Base-by-base conservation (phyloP, 768 basidiomycete species). In the Rhodocollybia butyracea region DNA sequence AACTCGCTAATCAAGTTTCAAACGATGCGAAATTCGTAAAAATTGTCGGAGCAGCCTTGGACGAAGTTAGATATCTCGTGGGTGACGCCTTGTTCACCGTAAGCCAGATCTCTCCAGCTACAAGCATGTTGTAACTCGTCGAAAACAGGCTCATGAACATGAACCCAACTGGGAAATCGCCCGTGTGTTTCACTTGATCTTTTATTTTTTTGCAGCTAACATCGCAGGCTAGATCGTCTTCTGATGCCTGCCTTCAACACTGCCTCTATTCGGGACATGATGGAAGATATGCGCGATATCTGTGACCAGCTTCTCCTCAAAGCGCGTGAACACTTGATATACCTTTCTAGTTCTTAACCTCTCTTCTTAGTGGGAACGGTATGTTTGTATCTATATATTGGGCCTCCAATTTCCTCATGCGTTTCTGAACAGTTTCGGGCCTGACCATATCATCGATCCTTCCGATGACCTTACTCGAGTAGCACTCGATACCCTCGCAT, bases 131-230 rank as follows among this genome's bases (percentile, higher is more conserved):
- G 57, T 41, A 42, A 46, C 31, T 19, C 30, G 38, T 26, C 38
- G 15, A 51, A 36, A 30, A 12, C 43, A 73, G 66, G 77, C 78
- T 0, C 65, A 72, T 39, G 60, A 66, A 15, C 68, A 70, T 13
- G 79, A 81, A 57, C 69, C 71, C 17, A 78, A 76, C 61, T 81
- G 78, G 77, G 73, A 64, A 17, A 64, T 76, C 46, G 76, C 75
- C 13, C 77, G 76, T 77, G 62, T 40, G 74, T 57, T 17, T 36
- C 5, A 6, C 17, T 38, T n/a, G 5, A 26, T 27, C 27, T 5
- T 34, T 52, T 24, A 21, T 48, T 22, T 19, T 45, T 15, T 31
- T 3, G 27, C 46, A 11, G 51, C 21, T 21, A 36, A 30, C 15
- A 51, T 6, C 19, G 30, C 24, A 1, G 26, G 7, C 27, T 57